These are phyloP conservation scores for Gossypium raimondii DNA, from an alignment of 345 rosid genomes.

Conservation along the genomic window DNA sequence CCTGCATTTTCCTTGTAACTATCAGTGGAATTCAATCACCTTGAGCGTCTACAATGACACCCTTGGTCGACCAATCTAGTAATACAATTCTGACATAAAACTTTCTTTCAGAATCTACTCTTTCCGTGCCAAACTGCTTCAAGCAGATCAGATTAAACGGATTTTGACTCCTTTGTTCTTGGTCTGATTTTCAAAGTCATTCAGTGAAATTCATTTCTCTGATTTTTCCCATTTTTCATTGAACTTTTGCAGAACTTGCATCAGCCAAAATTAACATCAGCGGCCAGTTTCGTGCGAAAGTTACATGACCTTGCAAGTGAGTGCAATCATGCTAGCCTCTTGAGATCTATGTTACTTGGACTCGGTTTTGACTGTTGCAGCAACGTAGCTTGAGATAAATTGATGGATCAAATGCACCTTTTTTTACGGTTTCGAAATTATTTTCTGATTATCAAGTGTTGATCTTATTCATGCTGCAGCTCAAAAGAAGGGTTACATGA, in stretches of 20 bases:
- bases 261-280: conserved; percentile 50
- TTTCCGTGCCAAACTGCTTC: neutral
- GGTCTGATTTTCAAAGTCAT: neutral
- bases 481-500: conserved; percentile 73
- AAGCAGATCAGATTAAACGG: neutral
- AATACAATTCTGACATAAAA: neutral
- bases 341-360: neutral
- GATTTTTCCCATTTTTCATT: neutral
- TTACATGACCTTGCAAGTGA: conserved; percentile 72
- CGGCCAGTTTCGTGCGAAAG: conserved; percentile 64
- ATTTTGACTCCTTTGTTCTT: neutral
- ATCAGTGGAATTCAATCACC: neutral
- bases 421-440: neutral
- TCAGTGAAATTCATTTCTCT: neutral
- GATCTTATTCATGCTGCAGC: conserved; percentile 35
- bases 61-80: neutral
- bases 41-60: neutral
- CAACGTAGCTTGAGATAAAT: neutral
- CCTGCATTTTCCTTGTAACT: neutral
- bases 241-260: conserved; percentile 24
- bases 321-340: conserved; percentile 11
- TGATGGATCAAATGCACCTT: neutral
- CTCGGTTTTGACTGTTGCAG: neutral
- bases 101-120: neutral
- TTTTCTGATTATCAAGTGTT: conserved; percentile 2